Base-by-base conservation (phyloP, 176 grass and related monocot genomes). In the Themeda triandra region DNA sequence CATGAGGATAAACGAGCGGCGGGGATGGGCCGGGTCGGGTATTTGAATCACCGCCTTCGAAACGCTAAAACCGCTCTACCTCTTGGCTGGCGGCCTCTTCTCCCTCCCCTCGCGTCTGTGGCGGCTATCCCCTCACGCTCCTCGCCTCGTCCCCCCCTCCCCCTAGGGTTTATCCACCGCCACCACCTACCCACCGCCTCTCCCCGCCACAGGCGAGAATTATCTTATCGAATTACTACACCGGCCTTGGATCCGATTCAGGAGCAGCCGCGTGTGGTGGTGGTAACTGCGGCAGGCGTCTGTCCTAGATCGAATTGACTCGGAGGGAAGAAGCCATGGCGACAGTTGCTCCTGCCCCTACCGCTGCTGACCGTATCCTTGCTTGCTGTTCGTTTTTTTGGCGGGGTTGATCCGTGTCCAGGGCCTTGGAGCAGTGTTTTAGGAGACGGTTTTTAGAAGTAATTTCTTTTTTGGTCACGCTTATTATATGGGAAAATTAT, bases 21-120 rank as follows among this genome's bases (percentile, higher is more conserved):
- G 71, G 31, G 48, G 83, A 92, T 90, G 92, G 77, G 75, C 71
- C 86, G 75, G 64, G 81, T 83, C 65, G 82, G 82, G 79, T 86
- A 92, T 93, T 88, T 92, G 92, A 92, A 81, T 85, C 92, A 93
- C 90, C 84, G 88, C 90, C 79, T 88, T 79, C 59, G 81, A 56
- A 73, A 81, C 70, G 56, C 81, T 59, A 81, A 91, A 97, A 91
- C 87, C 84, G 66, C 81, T 87, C 45, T 42, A 25, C 32, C 21
- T 69, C 48, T 23, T 46, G 12, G 73, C 40, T 64, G 6, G 44
- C 41, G 17, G 64, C 67, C 64, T 49, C 54, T 65, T 14, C 70
- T 46, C 79, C n/a, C 35, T 11, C 42, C 41, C 70, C 40, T 67
- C 68, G 33, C 77, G 88, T 86, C 77, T 89, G 87, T 91, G 91